Percentiles rank a stretch among this genome's conserved stretches.
These are phyloP conservation scores for Spathaspora sp. DNA, from an alignment of 805 yeast genomes.

Conservation along the genomic window DNA sequence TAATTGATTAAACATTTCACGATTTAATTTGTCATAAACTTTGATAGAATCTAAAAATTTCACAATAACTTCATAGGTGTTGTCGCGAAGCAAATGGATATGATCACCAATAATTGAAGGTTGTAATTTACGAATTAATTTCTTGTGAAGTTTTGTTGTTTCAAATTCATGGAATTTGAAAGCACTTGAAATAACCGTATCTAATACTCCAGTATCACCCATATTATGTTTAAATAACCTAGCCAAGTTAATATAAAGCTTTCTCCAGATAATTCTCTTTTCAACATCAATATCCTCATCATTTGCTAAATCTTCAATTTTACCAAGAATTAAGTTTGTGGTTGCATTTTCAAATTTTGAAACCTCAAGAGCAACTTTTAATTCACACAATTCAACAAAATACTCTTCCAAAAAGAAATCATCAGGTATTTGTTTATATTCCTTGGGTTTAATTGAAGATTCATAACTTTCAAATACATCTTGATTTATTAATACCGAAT, in stretches of 20 bases:
- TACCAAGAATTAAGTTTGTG: constrained; percentile 12
- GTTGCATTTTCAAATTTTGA: constrained; percentile 13
- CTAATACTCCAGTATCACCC: constrained; percentile 29
- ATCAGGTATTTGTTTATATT: constrained; percentile 30
- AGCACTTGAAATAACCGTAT: constrained; percentile 26
- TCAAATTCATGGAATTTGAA: constrained; percentile 26
- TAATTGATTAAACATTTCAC: constrained; percentile 5
- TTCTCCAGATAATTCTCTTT: constrained; percentile 19
- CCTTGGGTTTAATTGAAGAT: neutral
- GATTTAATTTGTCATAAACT: neutral
- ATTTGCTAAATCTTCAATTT: constrained; percentile 12
- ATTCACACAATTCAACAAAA: constrained; percentile 22
- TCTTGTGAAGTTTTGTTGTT: constrained; percentile 3
- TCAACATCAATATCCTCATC: constrained; percentile 12
- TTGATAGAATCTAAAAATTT: constrained; percentile 2
- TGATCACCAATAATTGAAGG: constrained; percentile 13
- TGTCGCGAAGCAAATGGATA: constrained; percentile 9
- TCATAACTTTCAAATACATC: constrained; percentile 5
- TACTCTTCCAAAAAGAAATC: constrained; percentile 31
- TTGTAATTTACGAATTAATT: constrained; percentile 8
- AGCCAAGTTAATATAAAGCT: constrained; percentile 27
- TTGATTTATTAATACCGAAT: constrained; percentile 5
- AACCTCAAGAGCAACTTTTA: constrained; percentile 16
- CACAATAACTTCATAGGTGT: constrained; percentile 5
- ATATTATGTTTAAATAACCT: constrained; percentile 32